phyloP scores from a whole-genome alignment of 2,329 filamentous ascomycete species.

The Calonectria pseudoturangicola region DNA sequence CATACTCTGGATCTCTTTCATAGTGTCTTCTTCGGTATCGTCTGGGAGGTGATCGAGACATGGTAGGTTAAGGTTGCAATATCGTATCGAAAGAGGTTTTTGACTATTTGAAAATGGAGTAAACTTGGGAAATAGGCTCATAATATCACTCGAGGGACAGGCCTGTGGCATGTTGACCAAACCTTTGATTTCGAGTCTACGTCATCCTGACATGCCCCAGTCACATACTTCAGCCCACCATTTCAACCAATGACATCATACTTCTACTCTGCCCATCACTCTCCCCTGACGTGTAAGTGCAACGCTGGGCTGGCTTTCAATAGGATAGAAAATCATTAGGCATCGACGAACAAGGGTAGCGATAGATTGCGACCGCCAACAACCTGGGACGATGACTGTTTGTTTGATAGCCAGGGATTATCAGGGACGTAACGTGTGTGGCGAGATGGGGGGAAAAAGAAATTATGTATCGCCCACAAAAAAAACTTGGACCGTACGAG shows the following conservation, averaged over 20 bases:
- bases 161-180: neutral
- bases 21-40: conserved; percentile 10
- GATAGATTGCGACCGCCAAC: neutral
- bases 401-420: neutral
- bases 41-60: neutral
- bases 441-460: neutral
- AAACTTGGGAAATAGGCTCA: neutral
- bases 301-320: neutral
- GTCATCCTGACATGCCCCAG: conserved; percentile 16
- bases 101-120: neutral
- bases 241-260: conserved; percentile 27
- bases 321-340: neutral
- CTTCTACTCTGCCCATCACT: neutral
- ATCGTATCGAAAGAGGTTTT: neutral
- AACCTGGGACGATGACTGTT: neutral
- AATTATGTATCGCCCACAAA: neutral
- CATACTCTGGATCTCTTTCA: neutral
- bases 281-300: neutral
- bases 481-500: neutral
- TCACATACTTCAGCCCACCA: conserved; percentile 2
- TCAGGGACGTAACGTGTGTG: conserved; percentile 9
- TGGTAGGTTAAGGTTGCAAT: neutral
- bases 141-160: neutral
- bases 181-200: neutral
- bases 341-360: neutral